Evolutionary conservation across 768 basidiomycete species (phyloP), one percentile per base, ranked within the genome.

Genomic region (Calocybe gangraenosa): DNA sequence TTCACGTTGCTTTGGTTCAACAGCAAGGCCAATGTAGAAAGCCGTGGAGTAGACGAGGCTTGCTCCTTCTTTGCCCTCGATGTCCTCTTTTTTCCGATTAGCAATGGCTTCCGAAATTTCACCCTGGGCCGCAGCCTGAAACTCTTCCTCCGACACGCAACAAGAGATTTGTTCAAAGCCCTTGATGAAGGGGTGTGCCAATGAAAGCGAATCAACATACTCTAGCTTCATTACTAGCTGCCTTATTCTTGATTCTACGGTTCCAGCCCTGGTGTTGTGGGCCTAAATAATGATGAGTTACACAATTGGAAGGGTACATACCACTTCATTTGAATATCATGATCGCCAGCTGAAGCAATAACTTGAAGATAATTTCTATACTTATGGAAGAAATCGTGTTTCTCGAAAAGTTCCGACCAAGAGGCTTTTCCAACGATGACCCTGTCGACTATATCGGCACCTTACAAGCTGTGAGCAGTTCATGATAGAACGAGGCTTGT

Each of bases 151-250:
- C 49, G 80, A 77, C 31, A 88, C 57, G 65, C 94, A 97, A 64
- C 90, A 80, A 23, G 79, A 83, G 7, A 84, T 75, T 74, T 89
- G 88, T 52, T 93, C 89, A 61, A 96, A 93, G 40, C 92, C 92
- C 64, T 90, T 93, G 67, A 90, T 77, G 69, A 92, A 96, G 25
- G 96, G 96, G 70, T 98, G 96, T 37, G 93, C 94, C 47, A 93
- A 72, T 45, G 82, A 81, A 57, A 99, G 74, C 46, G 90, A 85
- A 50, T 97, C 96, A 55, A 93, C 92, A 55, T 85, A 90, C 72
- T 98, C 95, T 42, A 99, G 82, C 69, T 96, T 96, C 84, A 95
- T 94, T 44, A 99, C 93, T 21, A 99, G 76, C 64, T 93, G 93
- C 35, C 96, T 84, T 70, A 98, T 77, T 56, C 89, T 81, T 17